Evolutionary conservation across 768 basidiomycete genomes (phyloP).

Genomic region (Suillus lakei): DNA sequence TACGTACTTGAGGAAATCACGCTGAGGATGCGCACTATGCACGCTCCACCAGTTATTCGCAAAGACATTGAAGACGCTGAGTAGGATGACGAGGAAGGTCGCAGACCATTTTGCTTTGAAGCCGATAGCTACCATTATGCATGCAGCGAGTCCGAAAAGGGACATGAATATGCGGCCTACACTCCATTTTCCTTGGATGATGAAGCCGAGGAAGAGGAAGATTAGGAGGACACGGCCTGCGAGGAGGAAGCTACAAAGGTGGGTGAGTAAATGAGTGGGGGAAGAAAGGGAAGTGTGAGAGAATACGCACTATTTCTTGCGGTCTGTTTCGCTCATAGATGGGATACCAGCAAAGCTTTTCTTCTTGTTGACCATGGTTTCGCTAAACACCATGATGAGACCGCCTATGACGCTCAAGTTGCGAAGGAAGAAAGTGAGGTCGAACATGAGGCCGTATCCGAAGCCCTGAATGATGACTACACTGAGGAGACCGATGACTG

Average conservation of each 20-base stretch:
- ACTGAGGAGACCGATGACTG: slow-evolving; percentile 85
- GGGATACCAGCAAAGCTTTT: slow-evolving; percentile 91
- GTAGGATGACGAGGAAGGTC: slow-evolving; percentile 87
- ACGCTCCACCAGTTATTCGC: slow-evolving; percentile 99
- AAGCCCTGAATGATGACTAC: slow-evolving; percentile 97
- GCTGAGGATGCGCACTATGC: slow-evolving; percentile 88
- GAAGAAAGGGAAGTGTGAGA: not conserved
- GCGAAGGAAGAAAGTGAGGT: slow-evolving; percentile 99
- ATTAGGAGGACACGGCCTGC: slow-evolving; percentile 96
- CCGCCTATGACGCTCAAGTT: slow-evolving; percentile 98
- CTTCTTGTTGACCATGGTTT: slow-evolving; percentile 88
- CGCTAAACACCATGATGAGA: slow-evolving; percentile 98
- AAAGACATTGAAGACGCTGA: slow-evolving; percentile 96
- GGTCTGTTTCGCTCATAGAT: slow-evolving; percentile 88
- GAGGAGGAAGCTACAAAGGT: slow-evolving; percentile 80
- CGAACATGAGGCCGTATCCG: slow-evolving; percentile 99
- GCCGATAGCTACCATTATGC: slow-evolving; percentile 95
- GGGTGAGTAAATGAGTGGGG: slow-evolving; percentile 3
- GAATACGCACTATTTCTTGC: slow-evolving; percentile 91
- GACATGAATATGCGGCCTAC: slow-evolving; percentile 87
- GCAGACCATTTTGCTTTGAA: slow-evolving; percentile 99
- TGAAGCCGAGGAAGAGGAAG: slow-evolving; percentile 98
- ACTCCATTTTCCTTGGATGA: slow-evolving; percentile 91
- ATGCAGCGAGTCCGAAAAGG: slow-evolving; percentile 88
- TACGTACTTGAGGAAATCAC: slow-evolving; percentile 95